These are phyloP conservation scores for Puccinia coronata DNA, from an alignment of 1,284 basidiomycete genomes.

Conservation along the genomic window DNA sequence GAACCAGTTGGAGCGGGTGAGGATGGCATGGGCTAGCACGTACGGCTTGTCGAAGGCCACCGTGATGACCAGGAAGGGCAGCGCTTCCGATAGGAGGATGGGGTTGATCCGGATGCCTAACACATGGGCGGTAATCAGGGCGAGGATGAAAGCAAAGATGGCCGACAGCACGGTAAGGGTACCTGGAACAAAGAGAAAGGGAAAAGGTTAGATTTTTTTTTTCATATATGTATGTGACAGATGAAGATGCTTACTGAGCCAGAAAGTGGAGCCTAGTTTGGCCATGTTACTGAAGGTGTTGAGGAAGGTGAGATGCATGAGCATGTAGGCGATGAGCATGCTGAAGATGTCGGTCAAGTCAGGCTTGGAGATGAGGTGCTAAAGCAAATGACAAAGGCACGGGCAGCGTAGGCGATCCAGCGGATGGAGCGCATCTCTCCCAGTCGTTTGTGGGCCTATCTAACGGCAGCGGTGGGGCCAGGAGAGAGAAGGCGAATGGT, in stretches of 20 bases:
- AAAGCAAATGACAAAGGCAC: too few species aligned
- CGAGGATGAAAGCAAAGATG: too few species aligned
- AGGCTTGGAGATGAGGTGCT: too few species aligned
- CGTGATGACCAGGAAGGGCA: constrained; percentile 94
- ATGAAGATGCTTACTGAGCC: constrained; percentile 55
- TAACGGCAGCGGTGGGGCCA: too few species aligned
- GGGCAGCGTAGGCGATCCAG: too few species aligned
- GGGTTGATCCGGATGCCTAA: too few species aligned
- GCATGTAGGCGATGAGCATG: too few species aligned
- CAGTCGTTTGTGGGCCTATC: too few species aligned
- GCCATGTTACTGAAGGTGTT: constrained; percentile 82
- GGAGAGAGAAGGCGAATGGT: not conserved
- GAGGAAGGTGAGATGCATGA: constrained; percentile 92
- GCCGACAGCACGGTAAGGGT: too few species aligned
- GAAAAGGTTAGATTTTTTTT: constrained; percentile 38
- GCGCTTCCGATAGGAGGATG: constrained; percentile 86
- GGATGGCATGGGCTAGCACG: constrained; percentile 83
- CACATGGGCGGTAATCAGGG: too few species aligned
- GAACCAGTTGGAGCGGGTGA: constrained; percentile 76
- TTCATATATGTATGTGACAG: not conserved
- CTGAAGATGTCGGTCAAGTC: constrained; percentile 65
- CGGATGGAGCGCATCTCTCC: too few species aligned
- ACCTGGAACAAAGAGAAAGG: constrained; percentile 61
- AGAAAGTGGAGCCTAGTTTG: too few species aligned
- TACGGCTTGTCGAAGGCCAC: constrained; percentile 98